phyloP scores from a whole-genome alignment of 2,329 filamentous ascomycete species.

The Hyphodiscus sp. region DNA sequence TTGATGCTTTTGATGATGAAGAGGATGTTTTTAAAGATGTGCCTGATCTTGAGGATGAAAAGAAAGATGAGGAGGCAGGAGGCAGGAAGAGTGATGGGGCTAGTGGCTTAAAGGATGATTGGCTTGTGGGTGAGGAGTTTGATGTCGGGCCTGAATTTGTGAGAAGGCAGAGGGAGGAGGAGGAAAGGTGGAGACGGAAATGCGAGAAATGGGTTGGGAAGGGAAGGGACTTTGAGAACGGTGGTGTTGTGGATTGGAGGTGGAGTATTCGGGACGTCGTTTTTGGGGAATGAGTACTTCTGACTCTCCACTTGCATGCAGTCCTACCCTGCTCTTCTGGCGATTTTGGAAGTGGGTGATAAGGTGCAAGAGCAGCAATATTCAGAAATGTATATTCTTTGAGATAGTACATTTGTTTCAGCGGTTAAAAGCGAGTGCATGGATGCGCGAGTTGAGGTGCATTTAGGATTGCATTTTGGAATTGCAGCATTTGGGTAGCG shows the following conservation, averaged over 20 bases:
- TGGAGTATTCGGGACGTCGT: constrained; percentile 67
- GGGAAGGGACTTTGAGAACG: constrained; percentile 37
- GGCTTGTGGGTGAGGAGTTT: constrained; percentile 91
- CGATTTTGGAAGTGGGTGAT: neutral
- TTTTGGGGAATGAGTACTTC: constrained; percentile 11
- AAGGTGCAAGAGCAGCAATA: neutral
- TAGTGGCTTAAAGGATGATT: constrained; percentile 57
- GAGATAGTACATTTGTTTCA: neutral
- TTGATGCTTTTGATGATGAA: constrained; percentile 72
- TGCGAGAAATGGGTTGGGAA: constrained; percentile 77
- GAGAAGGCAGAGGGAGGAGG: constrained; percentile 80
- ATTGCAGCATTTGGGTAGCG: neutral
- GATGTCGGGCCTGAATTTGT: constrained; percentile 96
- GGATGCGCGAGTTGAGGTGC: neutral
- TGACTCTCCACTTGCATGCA: too few species aligned
- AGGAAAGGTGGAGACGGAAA: constrained; percentile 83
- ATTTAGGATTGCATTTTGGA: neutral
- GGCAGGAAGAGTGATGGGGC: constrained; percentile 47
- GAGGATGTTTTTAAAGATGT: constrained; percentile 93
- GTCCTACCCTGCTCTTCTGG: too few species aligned
- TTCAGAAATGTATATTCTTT: neutral
- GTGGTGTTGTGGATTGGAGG: constrained; percentile 57
- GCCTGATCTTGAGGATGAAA: constrained; percentile 75
- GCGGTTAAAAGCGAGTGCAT: neutral
- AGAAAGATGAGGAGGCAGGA: constrained; percentile 37